Base-by-base conservation (phyloP, 148 eudicot genomes). In the Rhododendron ferrugineum region DNA sequence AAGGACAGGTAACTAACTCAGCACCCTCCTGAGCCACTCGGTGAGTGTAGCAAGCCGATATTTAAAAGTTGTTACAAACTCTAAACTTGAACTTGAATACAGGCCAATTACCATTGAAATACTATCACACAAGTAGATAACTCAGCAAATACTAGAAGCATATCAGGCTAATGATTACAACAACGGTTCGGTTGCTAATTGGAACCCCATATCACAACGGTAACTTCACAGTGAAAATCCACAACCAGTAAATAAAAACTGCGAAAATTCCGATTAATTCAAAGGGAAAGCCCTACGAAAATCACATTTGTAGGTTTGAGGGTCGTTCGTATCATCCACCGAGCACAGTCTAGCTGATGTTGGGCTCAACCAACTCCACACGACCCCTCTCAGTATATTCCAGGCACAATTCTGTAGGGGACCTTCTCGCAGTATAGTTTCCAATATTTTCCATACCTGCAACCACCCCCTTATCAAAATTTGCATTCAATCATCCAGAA, bases 381-480 rank as follows among this genome's bases (percentile, higher is more conserved):
- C 2, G 15, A 13, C 75, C 46, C 0, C 18, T 44, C 85, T 93
- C 90, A 97, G 87, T 93, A 97, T 66, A 97, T 85, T 90, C 99
- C 99, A 3, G 99, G 98, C 64, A 97, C 20, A 73, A 97, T 86
- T 89, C 94, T 92, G 87, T 90, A 90, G 3, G 94, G 99, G 74
- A 97, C 98, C 94, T 91, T 97, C 54, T 92, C 89, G 77, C 99
- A 95, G 81, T 97, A 97, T 60, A 90, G 60, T 85, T 97, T 97
- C 99, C 99, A 97, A 89, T 95, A 97, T 88, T 94, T 97, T 73
- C 98, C 98, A 68, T 97, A 97, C 92, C 99, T 97, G 94, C 93
- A 90, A 85, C 0, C 37, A 72, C 32, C 26, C 73, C 77, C 3
- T 23, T 20, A 10, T 36, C 73, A 88, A 54, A 68, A 28, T 18